phyloP scores from a whole-genome alignment of 257 asterid genomes.

The Lantana camara region DNA sequence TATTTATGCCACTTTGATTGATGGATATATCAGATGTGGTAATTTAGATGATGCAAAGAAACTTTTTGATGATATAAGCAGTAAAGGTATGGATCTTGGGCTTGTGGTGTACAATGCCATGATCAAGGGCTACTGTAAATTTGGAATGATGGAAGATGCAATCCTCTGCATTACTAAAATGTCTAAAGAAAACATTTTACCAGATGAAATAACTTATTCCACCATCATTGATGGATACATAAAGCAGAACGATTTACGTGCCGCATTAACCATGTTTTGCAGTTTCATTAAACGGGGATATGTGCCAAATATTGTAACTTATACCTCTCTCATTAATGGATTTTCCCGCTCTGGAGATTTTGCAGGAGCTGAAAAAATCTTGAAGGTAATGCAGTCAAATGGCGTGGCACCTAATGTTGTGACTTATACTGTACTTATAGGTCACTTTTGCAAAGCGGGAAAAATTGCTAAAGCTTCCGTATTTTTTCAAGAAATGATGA shows the following conservation, averaged over 20 bases:
- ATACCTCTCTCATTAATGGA: constrained; percentile 77
- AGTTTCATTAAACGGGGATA: constrained; percentile 49
- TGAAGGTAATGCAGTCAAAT: constrained; percentile 55
- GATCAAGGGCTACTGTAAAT: constrained; percentile 87
- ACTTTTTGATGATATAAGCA: constrained; percentile 53
- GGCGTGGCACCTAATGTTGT: constrained; percentile 80
- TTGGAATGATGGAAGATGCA: constrained; percentile 74
- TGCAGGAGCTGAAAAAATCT: constrained; percentile 55
- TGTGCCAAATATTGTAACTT: constrained; percentile 64
- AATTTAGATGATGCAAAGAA: constrained; percentile 65
- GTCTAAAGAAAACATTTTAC: constrained; percentile 50
- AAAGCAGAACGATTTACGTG: constrained; percentile 64
- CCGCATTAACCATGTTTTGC: constrained; percentile 63
- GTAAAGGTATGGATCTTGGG: constrained; percentile 62
- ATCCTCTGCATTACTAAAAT: constrained; percentile 57
- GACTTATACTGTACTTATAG: constrained; percentile 74
- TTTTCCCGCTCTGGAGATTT: constrained; percentile 58
- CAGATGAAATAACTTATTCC: constrained; percentile 79
- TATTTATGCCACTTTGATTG: constrained; percentile 77
- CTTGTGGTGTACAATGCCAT: constrained; percentile 81
- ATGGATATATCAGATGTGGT: constrained; percentile 74
- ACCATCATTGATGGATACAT: constrained; percentile 80
- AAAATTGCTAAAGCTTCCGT: constrained; percentile 63
- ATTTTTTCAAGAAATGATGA: constrained; percentile 75
- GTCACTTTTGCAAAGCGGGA: constrained; percentile 73